Base-by-base conservation (phyloP, 2,329 filamentous ascomycete species). In the Phoma sp. region DNA sequence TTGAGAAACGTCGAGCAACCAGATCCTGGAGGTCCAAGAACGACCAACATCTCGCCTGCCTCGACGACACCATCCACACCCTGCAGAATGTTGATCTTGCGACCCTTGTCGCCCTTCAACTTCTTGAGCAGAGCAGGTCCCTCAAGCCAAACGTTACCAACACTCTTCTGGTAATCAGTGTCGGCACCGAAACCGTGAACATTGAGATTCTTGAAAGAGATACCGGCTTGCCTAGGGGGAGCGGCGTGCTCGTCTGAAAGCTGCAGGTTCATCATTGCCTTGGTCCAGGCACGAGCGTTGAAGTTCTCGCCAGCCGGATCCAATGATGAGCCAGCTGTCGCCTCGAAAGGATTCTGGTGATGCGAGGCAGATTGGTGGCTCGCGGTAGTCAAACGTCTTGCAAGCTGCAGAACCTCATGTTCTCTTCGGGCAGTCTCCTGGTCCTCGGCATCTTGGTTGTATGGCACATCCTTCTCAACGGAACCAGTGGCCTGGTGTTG, bases 1-100 rank as follows among this genome's bases (percentile, higher is more conserved):
- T 96, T 96, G 53, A 96, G 80, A 59, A 96, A 87, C 2, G 92
- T 96, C 14, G 89, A 91, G 74, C 92, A 96, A 47, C 89, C 89
- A 56, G 79, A 80, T 55, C 77, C 80, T 2, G 89, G 89, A 49
- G 88, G 88, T 14, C 89, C 89, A 28, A 92, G 80, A 2, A 91
- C 89, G 14, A 91, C 86, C 23, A 91, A 76, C 87, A 92, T 90
- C 78, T 92, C 89, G 36, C 89, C 89, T 56, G 83, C 84, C 67
- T 84, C 80, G 1, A 91, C 85, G 0, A 91, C 68, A 21, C 88
- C 88, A 59, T 91, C 87, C 51, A 90, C 86, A 64, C 84, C 77
- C 58, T 81, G 84, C 56, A 91, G 74, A 62, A 91, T 91, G 64
- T 91, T 85, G 60, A 89, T 78, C 59, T 73, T 75, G 55, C 68